phyloP scores from a whole-genome alignment of 169 alveolate species.

The Cryptosporidium sp. region DNA sequence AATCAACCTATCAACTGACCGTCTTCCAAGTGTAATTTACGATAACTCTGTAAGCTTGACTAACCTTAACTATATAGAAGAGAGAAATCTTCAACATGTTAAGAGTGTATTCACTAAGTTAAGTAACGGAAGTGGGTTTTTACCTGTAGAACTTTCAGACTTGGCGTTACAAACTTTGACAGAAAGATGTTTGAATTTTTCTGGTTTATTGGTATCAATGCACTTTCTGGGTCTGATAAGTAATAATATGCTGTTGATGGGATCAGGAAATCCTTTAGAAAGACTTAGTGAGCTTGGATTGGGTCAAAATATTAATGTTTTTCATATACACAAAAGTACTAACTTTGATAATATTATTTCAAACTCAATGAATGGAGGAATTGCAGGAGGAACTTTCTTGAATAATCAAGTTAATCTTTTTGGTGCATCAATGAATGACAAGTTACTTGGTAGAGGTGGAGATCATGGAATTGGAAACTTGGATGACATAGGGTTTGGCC shows the following conservation, averaged over 20 bases:
- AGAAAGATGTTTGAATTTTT: constrained; percentile 78
- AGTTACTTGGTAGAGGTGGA: neutral
- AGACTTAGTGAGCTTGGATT: constrained; percentile 38
- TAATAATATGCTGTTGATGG: constrained; percentile 31
- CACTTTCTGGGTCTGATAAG: constrained; percentile 61
- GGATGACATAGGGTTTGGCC: neutral
- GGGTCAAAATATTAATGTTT: neutral
- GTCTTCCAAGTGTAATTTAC: constrained; percentile 45
- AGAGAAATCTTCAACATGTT: constrained; percentile 65
- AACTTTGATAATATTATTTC: constrained; percentile 11
- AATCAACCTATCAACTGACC: constrained; percentile 21
- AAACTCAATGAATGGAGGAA: neutral
- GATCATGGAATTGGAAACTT: neutral
- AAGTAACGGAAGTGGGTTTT: constrained; percentile 77
- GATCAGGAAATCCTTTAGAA: constrained; percentile 36
- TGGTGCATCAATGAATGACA: neutral
- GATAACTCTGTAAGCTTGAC: constrained; percentile 26
- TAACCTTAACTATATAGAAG: constrained; percentile 32
- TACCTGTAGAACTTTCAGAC: constrained; percentile 79
- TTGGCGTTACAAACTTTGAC: constrained; percentile 79
- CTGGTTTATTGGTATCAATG: constrained; percentile 79
- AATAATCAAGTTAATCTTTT: neutral
- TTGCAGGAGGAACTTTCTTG: neutral
- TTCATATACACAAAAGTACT: constrained; percentile 17
- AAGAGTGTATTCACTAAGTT: constrained; percentile 77